phyloP scores from a whole-genome alignment of 768 basidiomycete genomes.

The Leccinum longicurvipes region DNA sequence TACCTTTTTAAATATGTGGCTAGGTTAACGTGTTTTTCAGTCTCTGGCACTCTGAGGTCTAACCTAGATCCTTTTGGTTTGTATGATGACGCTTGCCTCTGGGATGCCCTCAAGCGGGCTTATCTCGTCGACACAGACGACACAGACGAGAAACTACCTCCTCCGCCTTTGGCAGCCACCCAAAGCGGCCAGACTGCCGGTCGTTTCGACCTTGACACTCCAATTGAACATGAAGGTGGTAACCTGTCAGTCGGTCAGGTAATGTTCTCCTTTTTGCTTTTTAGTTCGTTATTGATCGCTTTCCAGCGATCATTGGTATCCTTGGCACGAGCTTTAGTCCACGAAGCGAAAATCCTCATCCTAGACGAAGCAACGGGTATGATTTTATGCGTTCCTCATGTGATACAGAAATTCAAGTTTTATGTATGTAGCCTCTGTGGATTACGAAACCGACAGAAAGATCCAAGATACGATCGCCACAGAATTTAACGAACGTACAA shows the following conservation, averaged over 20 bases:
- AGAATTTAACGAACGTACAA: too few relatives aligned
- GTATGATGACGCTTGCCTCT: constrained; percentile 80
- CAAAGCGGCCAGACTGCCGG: constrained; percentile 38
- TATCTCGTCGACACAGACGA: constrained; percentile 66
- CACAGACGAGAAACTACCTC: too few relatives aligned
- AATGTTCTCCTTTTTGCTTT: background rate
- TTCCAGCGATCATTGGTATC: constrained; percentile 69
- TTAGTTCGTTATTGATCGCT: constrained; percentile 33
- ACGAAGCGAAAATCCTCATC: constrained; percentile 81
- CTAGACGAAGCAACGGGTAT: constrained; percentile 86
- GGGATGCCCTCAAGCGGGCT: constrained; percentile 76
- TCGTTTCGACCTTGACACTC: constrained; percentile 78
- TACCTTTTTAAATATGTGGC: background rate
- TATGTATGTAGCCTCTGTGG: constrained; percentile 74
- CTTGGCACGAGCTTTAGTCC: too few relatives aligned
- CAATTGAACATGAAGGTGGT: constrained; percentile 90
- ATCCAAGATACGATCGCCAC: too few relatives aligned
- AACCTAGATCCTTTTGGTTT: constrained; percentile 89
- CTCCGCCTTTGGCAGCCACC: too few relatives aligned
- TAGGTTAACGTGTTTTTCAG: constrained; percentile 27
- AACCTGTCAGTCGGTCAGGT: too few relatives aligned
- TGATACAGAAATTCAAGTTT: background rate
- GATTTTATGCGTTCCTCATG: background rate
- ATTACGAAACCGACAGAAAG: too few relatives aligned
- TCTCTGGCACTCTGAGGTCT: constrained; percentile 77